phyloP scores from a whole-genome alignment of 352 stramenopile genomes.

The Phytophthora pinifolia region DNA sequence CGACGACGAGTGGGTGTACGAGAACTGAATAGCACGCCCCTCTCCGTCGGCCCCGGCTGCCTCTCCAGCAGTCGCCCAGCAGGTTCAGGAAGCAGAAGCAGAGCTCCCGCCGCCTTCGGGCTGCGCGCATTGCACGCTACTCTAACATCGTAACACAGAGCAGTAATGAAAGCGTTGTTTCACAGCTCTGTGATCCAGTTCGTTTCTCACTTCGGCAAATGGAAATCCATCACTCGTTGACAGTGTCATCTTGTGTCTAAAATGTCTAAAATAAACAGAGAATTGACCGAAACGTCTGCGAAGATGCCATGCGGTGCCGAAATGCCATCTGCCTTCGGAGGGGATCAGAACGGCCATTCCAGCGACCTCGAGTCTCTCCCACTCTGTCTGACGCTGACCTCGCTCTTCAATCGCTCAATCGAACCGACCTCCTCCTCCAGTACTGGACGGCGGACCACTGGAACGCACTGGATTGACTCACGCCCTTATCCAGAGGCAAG shows the following conservation, averaged over 20 bases:
- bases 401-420: too few relatives aligned
- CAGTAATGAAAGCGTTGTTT: slow-evolving; percentile 16
- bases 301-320: slow-evolving; percentile 14
- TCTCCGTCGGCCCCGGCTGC: neutral
- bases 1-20: slow-evolving; percentile 96
- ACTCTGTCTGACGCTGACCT: too few relatives aligned
- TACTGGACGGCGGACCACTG: slow-evolving; percentile 5
- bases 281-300: slow-evolving; percentile 22
- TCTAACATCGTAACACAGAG: slow-evolving; percentile 1
- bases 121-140: slow-evolving; percentile 19
- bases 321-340: neutral
- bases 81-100: slow-evolving; percentile 1
- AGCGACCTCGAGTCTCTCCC: slow-evolving; percentile 20
- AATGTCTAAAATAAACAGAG: too few relatives aligned
- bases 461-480: too few relatives aligned
- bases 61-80: neutral
- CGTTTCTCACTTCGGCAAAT: neutral
- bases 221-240: too few relatives aligned
- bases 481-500: neutral
- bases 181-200: slow-evolving; percentile 6
- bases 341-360: slow-evolving; percentile 17
- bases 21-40: slow-evolving; percentile 65
- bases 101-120: slow-evolving; percentile 10
- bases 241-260: too few relatives aligned
- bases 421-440: too few relatives aligned